Evolutionary conservation across 2,329 filamentous ascomycete genomes (phyloP).

Genomic region (Sclerotinia subarctica): DNA sequence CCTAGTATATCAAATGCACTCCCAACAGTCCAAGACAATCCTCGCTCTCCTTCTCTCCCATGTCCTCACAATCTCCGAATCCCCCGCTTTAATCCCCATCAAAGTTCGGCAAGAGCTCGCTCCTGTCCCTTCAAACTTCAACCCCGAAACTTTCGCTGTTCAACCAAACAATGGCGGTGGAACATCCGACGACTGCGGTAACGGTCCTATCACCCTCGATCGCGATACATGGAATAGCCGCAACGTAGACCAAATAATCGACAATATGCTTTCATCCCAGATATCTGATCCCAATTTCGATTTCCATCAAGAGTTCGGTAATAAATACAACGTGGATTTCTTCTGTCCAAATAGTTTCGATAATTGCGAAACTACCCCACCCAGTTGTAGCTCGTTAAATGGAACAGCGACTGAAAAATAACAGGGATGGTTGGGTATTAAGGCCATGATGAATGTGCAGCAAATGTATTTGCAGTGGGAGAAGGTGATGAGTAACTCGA

Average conservation of each 20-base stretch:
- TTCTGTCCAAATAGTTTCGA: background rate
- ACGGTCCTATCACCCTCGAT: background rate
- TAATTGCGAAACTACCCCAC: background rate
- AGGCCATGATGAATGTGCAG: background rate
- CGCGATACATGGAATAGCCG: background rate
- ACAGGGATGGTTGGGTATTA: background rate
- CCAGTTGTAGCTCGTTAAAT: background rate
- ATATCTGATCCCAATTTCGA: background rate
- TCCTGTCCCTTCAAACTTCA: background rate
- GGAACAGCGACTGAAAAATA: background rate
- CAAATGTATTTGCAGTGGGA: slow-evolving; percentile 3
- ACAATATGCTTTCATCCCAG: background rate
- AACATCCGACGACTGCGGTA: background rate
- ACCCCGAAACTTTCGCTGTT: background rate
- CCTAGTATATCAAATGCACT: background rate
- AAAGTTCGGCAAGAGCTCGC: background rate
- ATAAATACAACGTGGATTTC: background rate
- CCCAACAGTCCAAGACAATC: background rate
- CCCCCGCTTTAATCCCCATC: background rate
- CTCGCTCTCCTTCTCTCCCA: background rate
- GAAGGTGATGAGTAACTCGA: background rate
- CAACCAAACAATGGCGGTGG: background rate
- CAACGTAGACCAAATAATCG: background rate
- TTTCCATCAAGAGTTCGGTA: background rate
- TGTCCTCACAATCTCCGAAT: background rate